Conservation (phyloP, 108 stramenopile species). For the Cylindrotheca fusiformis region DNA sequence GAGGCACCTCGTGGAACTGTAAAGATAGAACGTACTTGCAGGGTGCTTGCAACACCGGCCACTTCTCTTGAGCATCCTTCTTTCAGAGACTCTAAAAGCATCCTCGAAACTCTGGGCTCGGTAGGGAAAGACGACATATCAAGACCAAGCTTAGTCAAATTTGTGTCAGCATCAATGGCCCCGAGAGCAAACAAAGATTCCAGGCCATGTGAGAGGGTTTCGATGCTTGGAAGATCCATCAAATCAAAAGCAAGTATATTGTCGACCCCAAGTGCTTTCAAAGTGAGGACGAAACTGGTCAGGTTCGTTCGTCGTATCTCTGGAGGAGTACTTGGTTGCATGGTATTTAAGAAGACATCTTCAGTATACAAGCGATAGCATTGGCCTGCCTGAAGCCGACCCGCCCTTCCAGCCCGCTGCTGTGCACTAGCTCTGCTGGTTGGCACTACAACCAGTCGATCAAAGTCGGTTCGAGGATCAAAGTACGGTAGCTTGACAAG, state of each 20-base stretch:
- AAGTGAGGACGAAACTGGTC: slow-evolving; percentile 81
- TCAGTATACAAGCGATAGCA: slow-evolving; percentile 95
- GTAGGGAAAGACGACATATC: slow-evolving; percentile 87
- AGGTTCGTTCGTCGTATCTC: slow-evolving; percentile 81
- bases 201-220: slow-evolving; percentile 74
- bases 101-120: slow-evolving; percentile 72
- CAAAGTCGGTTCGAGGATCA: slow-evolving; percentile 75
- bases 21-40: slow-evolving; percentile 83
- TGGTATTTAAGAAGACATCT: slow-evolving; percentile 41
- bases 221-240: slow-evolving; percentile 82
- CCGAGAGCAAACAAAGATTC: slow-evolving; percentile 84
- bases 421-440: slow-evolving; percentile 86
- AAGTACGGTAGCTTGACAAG: slow-evolving; percentile 93
- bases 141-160: slow-evolving; percentile 63
- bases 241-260: slow-evolving; percentile 93
- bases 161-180: slow-evolving; percentile 72
- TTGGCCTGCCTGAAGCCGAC: slow-evolving; percentile 85
- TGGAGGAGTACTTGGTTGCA: slow-evolving; percentile 41
- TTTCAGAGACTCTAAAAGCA: slow-evolving; percentile 74
- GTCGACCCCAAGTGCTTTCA: slow-evolving; percentile 95
- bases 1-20: slow-evolving; percentile 37
- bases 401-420: slow-evolving; percentile 93
- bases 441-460: slow-evolving; percentile 69
- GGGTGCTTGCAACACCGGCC: slow-evolving; percentile 83
- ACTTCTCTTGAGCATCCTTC: slow-evolving; percentile 73